Evolutionary conservation across 2,329 filamentous ascomycete species (phyloP).

Genomic region (Chalara sp.): DNA sequence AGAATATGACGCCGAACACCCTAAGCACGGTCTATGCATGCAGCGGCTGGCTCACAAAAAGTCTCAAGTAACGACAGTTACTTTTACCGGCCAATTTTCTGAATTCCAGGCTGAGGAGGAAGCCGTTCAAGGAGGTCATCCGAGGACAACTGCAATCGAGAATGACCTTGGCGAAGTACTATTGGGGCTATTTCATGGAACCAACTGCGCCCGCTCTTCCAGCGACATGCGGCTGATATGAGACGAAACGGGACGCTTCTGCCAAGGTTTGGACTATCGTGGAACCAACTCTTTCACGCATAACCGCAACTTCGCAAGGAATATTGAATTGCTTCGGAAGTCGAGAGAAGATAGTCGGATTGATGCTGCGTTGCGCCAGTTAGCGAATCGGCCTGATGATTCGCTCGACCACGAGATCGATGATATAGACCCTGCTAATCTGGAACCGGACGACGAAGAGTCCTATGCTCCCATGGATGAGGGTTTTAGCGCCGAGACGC

Average conservation of each 20-base stretch:
- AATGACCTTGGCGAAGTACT: not conserved
- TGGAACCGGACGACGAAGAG: not conserved
- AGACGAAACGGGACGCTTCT: not conserved
- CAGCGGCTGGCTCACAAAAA: not conserved
- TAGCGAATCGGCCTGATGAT: not conserved
- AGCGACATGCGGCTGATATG: not conserved
- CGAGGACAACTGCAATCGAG: not conserved
- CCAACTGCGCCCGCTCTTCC: not conserved
- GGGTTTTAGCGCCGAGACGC: not conserved
- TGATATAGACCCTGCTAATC: not conserved
- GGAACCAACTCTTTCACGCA: not conserved
- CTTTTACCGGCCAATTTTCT: not conserved
- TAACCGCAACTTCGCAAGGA: not conserved
- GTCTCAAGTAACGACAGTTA: not conserved
- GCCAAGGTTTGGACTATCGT: not conserved
- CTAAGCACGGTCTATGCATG: not conserved
- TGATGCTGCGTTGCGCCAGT: not conserved
- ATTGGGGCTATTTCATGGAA: not conserved
- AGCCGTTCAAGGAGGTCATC: not conserved
- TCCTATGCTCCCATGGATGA: not conserved
- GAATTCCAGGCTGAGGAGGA: not conserved
- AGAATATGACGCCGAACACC: not conserved
- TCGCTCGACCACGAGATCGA: not conserved
- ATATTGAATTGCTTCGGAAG: not conserved
- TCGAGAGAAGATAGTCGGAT: not conserved